Evolutionary conservation across 169 alveolate species (phyloP), one percentile per base, ranked within the genome.

Genomic region (Eimeria tenella): DNA sequence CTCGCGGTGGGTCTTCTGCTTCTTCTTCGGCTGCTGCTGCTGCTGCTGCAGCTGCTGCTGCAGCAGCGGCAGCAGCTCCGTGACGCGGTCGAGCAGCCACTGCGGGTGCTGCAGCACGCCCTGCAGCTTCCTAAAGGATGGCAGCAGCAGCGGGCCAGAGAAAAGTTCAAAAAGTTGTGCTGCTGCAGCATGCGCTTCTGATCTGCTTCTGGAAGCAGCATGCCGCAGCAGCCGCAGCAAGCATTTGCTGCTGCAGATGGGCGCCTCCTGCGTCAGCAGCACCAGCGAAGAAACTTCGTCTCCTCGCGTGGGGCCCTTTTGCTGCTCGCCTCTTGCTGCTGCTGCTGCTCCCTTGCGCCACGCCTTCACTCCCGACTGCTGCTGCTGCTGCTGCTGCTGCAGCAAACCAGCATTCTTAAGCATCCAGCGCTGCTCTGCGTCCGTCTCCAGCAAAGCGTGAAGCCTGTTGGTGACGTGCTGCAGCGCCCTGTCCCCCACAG

Each of bases 311-410:
- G 50, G 53, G 19, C 21, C 50, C 50, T 42, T 21, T 6, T 21
- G 56, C 82, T 21, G 55, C 82, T 21, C 55, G 55, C 23, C n/a
- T 21, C 8, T 42, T 42, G 82, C 82, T 73, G 82, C 53, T 73
- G 53, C 23, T 17, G 15, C 19, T 10, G 17, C 11, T 9, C 10
- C 10, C 82, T 25, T 70, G 52, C 19, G 68, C 68, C 68, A 58
- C 19, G 68, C 5, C 19, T 58, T 58, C 68, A 1, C 21, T 17
- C 19, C 21, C 68, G 11, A 17, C 82, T 73, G 82, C 55, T 73
- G 58, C 82, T 73, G 82, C 82, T 42, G 53, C 55, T 42, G 82
- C 55, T 25, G 15, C 11, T 73, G 82, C 82, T 58, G 68, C 68
- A 58, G 68, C 68, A 58, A 58, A 17, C 68, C 68, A 13, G 68